Evolutionary conservation across 2,329 filamentous ascomycete genomes (phyloP).

Genomic region (Tothia fuscella): DNA sequence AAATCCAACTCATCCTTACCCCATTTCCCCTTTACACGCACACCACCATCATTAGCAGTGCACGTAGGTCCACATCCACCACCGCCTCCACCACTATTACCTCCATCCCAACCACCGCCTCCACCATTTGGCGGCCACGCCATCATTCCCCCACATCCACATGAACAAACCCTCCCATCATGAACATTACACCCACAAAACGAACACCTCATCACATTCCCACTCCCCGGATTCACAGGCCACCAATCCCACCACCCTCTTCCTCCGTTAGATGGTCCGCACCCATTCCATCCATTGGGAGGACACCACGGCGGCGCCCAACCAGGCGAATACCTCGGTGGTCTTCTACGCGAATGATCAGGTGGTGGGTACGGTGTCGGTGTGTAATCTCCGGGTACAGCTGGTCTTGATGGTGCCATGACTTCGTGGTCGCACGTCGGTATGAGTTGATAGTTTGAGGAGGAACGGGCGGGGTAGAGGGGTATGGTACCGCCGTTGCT

Average conservation of each 20-base stretch:
- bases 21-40: slow-evolving; percentile 5
- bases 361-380: not conserved
- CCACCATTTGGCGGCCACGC: not conserved
- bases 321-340: not conserved
- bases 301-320: too few species aligned
- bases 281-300: not conserved
- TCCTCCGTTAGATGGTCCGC: not conserved
- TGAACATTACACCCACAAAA: not conserved
- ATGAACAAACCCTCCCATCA: not conserved
- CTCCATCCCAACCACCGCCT: not conserved
- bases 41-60: slow-evolving; percentile 3
- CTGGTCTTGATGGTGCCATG: not conserved
- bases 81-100: not conserved
- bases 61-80: slow-evolving; percentile 4
- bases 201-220: not conserved
- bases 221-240: not conserved
- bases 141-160: slow-evolving; percentile 1
- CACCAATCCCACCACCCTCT: not conserved
- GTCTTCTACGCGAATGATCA: not conserved
- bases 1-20: slow-evolving; percentile 5
- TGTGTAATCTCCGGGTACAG: not conserved
- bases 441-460: not conserved
- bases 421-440: slow-evolving; percentile 4
- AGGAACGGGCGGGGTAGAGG: not conserved
- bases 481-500: not conserved